A percentile compares a stretch with the other conserved stretches of the same genome.
phyloP scores from a whole-genome alignment of 192 early-diverging fungal genomes.

The Coemansia sp. region DNA sequence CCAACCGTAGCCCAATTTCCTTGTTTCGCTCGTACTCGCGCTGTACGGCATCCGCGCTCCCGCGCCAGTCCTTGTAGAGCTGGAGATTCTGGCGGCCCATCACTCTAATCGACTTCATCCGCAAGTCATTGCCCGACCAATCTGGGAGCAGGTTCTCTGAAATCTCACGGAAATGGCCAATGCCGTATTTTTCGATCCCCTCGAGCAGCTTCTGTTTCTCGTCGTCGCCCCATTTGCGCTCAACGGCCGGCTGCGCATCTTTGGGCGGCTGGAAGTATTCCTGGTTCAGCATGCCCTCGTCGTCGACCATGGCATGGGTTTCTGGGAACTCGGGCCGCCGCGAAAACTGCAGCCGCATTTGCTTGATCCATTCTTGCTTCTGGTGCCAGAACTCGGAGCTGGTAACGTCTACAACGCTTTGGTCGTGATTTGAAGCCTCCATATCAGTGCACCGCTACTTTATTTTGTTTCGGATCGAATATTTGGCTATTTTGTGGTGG shows the following conservation, averaged over 20 bases:
- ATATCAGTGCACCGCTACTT: background rate
- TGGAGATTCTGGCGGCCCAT: slow-evolving; percentile 88
- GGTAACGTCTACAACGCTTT: slow-evolving; percentile 3
- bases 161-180: slow-evolving; percentile 88
- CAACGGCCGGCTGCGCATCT: too few species aligned
- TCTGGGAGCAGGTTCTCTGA: slow-evolving; percentile 70
- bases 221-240: too few species aligned
- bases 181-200: slow-evolving; percentile 79
- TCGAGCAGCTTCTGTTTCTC: slow-evolving; percentile 75
- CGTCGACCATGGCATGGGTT: too few species aligned
- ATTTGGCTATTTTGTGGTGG: background rate
- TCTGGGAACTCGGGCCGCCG: too few species aligned
- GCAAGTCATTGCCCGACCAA: slow-evolving; percentile 80
- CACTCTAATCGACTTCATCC: slow-evolving; percentile 80
- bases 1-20: slow-evolving; percentile 70
- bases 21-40: slow-evolving; percentile 80
- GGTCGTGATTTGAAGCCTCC: background rate
- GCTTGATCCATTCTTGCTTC: too few species aligned
- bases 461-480: background rate
- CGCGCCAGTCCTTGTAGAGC: slow-evolving; percentile 84
- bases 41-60: slow-evolving; percentile 63
- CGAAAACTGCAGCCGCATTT: too few species aligned
- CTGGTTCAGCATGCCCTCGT: too few species aligned
- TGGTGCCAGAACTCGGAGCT: slow-evolving; percentile 47
- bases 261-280: too few species aligned